Base-by-base conservation (phyloP, 1,284 basidiomycete species). In the Puccinia polysora region DNA sequence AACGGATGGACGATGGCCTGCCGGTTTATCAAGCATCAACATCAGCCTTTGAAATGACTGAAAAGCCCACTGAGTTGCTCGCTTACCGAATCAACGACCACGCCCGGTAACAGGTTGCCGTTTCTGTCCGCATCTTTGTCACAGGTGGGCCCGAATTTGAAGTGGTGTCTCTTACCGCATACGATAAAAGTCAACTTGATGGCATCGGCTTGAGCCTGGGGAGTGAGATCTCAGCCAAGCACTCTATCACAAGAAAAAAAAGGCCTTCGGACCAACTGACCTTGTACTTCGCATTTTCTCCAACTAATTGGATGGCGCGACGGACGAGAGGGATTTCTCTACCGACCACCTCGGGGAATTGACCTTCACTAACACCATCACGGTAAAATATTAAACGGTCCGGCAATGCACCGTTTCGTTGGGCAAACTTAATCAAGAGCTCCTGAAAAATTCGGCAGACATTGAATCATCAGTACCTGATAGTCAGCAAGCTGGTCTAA, bases 101-200 rank as follows among this genome's bases (percentile, higher is more conserved):
- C 81, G 73, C 80, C 80, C 0, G 89, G 88, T 84, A 89, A 89
- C 81, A 90, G 88, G 14, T 88, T 84, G 56, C 88, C 85, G 63
- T 89, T 88, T 75, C 89, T 88, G 14, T 87, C 84, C 78, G 76
- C 38, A 10, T 56, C 36, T 7, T 23, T 25, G 15, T 8, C 20
- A 20, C 20, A 10, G n/a, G 38, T 8, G 20, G 49, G 53, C 5
- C 32, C 34, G 82, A 91, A 90, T 14, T 89, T 86, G 10, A 89
- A 89, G 78, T 91, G 88, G 75, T 91, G 90, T 1, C 89, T 85
- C 80, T 89, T 90, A 23, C 87, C 87, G 28, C 89, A 89, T 18
- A 90, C 82, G 63, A 90, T 84, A 32, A 89, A 81, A 0, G 89
- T 90, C 55, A 90, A 87, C 73, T 85, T 86, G 38, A 70, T 62